phyloP scores from a whole-genome alignment of 768 basidiomycete genomes.

The Mycena pura region DNA sequence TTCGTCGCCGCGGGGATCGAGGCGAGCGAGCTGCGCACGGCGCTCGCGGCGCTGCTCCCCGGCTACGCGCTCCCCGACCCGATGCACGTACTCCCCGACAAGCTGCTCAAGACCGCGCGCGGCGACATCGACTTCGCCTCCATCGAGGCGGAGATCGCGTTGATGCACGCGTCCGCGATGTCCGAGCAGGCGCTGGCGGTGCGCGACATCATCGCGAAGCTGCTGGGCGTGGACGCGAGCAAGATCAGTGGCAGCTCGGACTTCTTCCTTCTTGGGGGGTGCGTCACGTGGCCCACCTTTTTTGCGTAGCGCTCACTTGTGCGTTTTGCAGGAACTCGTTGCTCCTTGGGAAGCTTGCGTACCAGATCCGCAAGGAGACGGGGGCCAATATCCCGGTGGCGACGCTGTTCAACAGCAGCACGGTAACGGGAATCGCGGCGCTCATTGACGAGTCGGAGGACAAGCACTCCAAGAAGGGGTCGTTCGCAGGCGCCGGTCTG shows the following conservation, averaged over 20 bases:
- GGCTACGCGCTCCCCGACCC: conserved; percentile 49
- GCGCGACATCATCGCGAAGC: conserved; percentile 42
- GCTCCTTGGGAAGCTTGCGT: conserved; percentile 50
- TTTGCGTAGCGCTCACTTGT: neutral
- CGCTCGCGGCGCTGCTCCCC: conserved; percentile 35
- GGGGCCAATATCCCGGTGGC: conserved; percentile 44
- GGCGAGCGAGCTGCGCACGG: conserved; percentile 27
- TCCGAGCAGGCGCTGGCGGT: conserved; percentile 39
- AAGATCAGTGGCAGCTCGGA: conserved; percentile 42
- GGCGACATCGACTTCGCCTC: conserved; percentile 40
- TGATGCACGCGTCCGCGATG: conserved; percentile 32
- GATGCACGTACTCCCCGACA: conserved; percentile 38
- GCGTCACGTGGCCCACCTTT: neutral
- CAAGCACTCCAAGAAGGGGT: neutral
- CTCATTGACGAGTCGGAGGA: conserved; percentile 40
- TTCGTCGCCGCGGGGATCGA: conserved; percentile 42
- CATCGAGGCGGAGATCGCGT: conserved; percentile 37
- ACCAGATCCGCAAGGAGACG: conserved; percentile 47
- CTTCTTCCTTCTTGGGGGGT: conserved; percentile 49
- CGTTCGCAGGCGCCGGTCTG: neutral
- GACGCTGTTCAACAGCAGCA: conserved; percentile 49
- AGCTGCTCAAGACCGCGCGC: conserved; percentile 22
- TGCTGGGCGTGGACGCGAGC: conserved; percentile 37
- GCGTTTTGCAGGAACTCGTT: conserved; percentile 41
- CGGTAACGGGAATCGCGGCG: conserved; percentile 47